phyloP scores from a whole-genome alignment of 1,139 yeast species.

The Lodderomyces elongisporus region DNA sequence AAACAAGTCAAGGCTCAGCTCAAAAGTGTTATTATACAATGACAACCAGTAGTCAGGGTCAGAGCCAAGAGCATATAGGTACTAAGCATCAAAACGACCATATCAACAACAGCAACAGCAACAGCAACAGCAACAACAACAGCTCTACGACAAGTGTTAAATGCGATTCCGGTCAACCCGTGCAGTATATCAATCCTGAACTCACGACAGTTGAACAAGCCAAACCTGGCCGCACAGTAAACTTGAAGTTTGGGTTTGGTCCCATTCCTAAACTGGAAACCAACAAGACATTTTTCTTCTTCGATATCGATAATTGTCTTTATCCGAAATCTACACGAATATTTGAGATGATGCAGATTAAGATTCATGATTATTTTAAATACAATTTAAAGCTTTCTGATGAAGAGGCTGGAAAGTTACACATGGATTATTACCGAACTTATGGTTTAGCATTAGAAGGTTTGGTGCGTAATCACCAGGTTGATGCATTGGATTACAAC shows the following conservation, averaged over 20 bases:
- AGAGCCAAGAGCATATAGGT: too few species aligned
- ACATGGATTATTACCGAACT: slow-evolving; percentile 69
- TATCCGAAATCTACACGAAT: slow-evolving; percentile 70
- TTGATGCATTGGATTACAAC: slow-evolving; percentile 87
- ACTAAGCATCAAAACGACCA: too few species aligned
- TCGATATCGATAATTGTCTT: slow-evolving; percentile 89
- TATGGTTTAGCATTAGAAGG: slow-evolving; percentile 96
- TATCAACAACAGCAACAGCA: too few species aligned
- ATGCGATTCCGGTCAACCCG: slow-evolving; percentile 4
- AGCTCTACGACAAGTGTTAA: background rate
- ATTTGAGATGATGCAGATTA: slow-evolving; percentile 82
- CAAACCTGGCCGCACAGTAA: slow-evolving; percentile 32
- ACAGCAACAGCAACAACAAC: too few species aligned
- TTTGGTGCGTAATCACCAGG: slow-evolving; percentile 66
- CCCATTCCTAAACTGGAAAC: slow-evolving; percentile 29
- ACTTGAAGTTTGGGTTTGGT: slow-evolving; percentile 42
- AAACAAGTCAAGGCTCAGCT: too few species aligned
- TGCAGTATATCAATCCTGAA: slow-evolving; percentile 22
- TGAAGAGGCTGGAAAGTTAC: slow-evolving; percentile 72
- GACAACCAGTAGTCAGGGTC: too few species aligned
- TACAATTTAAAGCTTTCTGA: slow-evolving; percentile 55
- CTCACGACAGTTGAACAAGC: slow-evolving; percentile 12
- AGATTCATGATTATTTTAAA: slow-evolving; percentile 78
- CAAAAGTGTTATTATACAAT: too few species aligned
- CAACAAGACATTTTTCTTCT: slow-evolving; percentile 59